phyloP scores from a whole-genome alignment of 495 filamentous ascomycete species.

The Daldinia bambusicola region DNA sequence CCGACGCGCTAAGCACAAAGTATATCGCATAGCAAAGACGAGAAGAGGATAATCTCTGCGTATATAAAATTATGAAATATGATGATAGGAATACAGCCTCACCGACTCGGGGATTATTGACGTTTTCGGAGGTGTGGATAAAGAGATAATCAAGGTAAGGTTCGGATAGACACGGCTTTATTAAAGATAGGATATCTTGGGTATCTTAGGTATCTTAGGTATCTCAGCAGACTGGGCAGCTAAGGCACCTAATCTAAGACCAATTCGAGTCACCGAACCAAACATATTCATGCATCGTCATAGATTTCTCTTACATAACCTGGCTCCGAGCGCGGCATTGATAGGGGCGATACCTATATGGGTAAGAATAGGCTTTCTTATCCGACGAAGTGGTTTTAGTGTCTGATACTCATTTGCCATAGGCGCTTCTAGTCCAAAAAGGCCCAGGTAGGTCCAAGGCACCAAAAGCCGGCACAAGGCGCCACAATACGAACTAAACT shows the following conservation, averaged over 20 bases:
- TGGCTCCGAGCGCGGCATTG: not conserved
- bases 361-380: not conserved
- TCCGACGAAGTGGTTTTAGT: not conserved
- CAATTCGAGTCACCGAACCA: conserved; percentile 30
- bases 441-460: not conserved
- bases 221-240: too few species aligned
- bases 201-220: too few species aligned
- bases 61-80: conserved; percentile 19
- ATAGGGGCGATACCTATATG: conserved; percentile 4
- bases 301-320: conserved; percentile 8
- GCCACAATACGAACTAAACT: not conserved
- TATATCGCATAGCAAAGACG: not conserved
- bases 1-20: conserved; percentile 1
- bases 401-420: not conserved
- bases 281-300: conserved; percentile 1
- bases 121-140: not conserved
- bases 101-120: not conserved
- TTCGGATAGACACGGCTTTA: conserved; percentile 30
- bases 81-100: not conserved
- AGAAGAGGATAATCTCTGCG: not conserved
- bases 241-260: not conserved
- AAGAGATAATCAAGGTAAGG: not conserved
- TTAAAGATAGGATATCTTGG: conserved; percentile 18
- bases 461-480: too few species aligned
- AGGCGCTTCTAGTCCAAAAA: too few species aligned